phyloP scores from a whole-genome alignment of 1,284 basidiomycete species.

The Lentinus polychrous region DNA sequence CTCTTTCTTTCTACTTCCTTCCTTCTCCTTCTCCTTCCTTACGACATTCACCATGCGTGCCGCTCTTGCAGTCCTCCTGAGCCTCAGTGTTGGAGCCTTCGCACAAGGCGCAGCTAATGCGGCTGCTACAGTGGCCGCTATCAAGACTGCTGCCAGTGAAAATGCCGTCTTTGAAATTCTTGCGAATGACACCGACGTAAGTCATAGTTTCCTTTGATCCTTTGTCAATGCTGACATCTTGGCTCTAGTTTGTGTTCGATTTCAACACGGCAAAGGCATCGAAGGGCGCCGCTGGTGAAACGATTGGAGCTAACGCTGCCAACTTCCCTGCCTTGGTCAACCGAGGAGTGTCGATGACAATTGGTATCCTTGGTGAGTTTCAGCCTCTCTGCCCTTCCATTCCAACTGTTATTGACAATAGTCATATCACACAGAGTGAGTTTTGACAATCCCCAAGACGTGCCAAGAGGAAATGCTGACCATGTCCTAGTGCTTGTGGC shows the following conservation, averaged over 20 bases:
- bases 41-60: neutral
- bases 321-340: slow-evolving; percentile 24
- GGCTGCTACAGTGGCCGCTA: neutral
- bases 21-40: neutral
- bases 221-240: neutral
- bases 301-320: slow-evolving; percentile 18
- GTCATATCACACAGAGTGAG: neutral
- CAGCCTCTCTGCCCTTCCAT: neutral
- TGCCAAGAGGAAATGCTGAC: neutral
- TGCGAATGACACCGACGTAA: neutral
- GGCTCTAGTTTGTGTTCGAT: slow-evolving; percentile 23
- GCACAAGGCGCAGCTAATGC: neutral
- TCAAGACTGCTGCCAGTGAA: neutral
- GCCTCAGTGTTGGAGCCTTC: neutral
- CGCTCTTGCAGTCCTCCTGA: neutral
- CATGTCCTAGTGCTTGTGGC: slow-evolving; percentile 21
- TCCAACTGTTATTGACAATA: neutral
- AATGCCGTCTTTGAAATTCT: neutral
- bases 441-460: neutral
- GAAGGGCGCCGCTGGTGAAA: slow-evolving; percentile 20
- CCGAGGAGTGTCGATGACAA: slow-evolving; percentile 22
- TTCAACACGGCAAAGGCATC: slow-evolving; percentile 18
- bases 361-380: slow-evolving; percentile 19
- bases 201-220: neutral
- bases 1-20: neutral